Evolutionary conservation across 306 rosid species (phyloP), one percentile per base, ranked within the genome.

Genomic region (Erythrophleum fordii): DNA sequence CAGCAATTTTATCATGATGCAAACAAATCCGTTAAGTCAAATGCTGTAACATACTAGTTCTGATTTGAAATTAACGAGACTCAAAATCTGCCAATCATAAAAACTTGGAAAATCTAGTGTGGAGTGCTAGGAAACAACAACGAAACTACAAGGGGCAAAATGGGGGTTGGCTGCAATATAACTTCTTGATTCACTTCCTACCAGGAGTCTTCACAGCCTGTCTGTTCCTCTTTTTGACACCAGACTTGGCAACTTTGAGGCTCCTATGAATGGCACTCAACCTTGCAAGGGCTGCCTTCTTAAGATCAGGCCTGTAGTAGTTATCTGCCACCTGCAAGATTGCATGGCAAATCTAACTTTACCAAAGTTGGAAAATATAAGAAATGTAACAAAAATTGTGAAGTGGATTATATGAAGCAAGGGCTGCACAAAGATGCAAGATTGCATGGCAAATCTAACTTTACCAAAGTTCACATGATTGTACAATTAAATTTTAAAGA

Each of bases 171-270:
- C 44, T 78, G 85, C 41, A 69, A 22, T 56, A n/a, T 16, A 16
- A 62, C 35, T 48, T 23, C 31, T 42, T 28, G 22, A 16, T 81
- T 86, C 71, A 80, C 72, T 80, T 83, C 76, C 75, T 82, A 37
- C 86, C 88, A 75, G 4, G 48, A 44, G 73, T 62, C 83, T 45
- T 91, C 75, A 81, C 78, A 10, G 86, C 90, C 76, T 91, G 97
- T 72, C 97, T 91, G 87, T 91, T 92, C 86, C 93, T 95, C 92
- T 95, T 95, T 94, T 92, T 92, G 25, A 73, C 94, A 65, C 99
- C 99, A 35, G 99, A 95, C 88, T 95, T 95, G 2, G 94, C 85
- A 65, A 95, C 93, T 84, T 77, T 95, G 37, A 95, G 97, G 90
- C 99, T 95, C 84, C 88, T 88, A 75, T 88, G 83, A 34, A 95